Evolutionary conservation across 2,329 filamentous ascomycete genomes (phyloP).

Genomic region (Emmonsia crescens): DNA sequence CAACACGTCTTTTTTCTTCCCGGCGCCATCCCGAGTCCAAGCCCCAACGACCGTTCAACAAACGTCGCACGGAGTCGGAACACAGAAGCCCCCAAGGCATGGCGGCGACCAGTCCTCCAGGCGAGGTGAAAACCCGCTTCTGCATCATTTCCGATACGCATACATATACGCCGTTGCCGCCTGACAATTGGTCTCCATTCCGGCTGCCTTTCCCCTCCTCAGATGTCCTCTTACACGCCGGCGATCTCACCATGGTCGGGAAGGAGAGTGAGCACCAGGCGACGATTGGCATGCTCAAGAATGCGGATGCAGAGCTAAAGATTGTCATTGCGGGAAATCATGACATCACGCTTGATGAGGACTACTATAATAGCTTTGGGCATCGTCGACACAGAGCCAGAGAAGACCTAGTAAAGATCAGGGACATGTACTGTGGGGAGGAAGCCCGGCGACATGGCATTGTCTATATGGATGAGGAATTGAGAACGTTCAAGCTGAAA

Average conservation of each 20-base stretch:
- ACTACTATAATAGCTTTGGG: conserved; percentile 33
- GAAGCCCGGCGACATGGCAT: conserved; percentile 38
- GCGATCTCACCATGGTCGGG: conserved; percentile 47
- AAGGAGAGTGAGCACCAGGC: conserved; percentile 37
- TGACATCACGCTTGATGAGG: conserved; percentile 46
- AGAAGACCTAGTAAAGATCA: conserved; percentile 23
- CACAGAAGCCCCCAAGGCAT: background rate
- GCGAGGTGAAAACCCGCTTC: conserved; percentile 29
- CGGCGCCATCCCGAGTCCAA: background rate
- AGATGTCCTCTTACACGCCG: conserved; percentile 48
- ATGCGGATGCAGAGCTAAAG: conserved; percentile 45
- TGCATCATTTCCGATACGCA: conserved; percentile 37
- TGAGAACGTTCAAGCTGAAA: conserved; percentile 34
- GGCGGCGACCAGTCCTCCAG: background rate
- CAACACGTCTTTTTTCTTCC: background rate
- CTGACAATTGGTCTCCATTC: conserved; percentile 20
- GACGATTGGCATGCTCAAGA: conserved; percentile 38
- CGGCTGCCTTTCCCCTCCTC: conserved; percentile 38
- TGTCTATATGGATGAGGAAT: conserved; percentile 46
- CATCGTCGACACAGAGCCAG: conserved; percentile 14
- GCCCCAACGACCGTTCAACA: background rate
- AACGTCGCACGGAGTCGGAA: background rate
- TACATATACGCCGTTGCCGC: conserved; percentile 18
- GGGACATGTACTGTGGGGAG: conserved; percentile 38
- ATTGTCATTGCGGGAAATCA: conserved; percentile 55